phyloP scores from a whole-genome alignment of 345 rosid species.

The Cochlearia excelsa region DNA sequence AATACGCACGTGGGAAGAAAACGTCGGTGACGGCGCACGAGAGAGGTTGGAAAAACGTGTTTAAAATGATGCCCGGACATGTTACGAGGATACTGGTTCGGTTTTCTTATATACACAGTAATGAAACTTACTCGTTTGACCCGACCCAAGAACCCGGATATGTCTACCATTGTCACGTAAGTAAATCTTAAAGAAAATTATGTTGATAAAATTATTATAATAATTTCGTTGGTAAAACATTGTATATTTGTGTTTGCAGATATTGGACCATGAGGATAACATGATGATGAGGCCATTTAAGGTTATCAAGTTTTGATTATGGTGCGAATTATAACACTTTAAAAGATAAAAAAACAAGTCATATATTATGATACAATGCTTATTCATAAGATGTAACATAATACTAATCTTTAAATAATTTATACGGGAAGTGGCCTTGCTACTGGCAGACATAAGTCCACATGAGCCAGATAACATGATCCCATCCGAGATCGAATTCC shows the following conservation, averaged over 20 bases:
- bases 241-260: conserved; percentile 38
- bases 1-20: conserved; percentile 56
- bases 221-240: no score
- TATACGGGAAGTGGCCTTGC: no score
- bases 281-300: conserved; percentile 87
- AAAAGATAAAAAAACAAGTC: no score
- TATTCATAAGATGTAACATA: no score
- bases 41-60: conserved; percentile 96
- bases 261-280: conserved; percentile 88
- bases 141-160: conserved; percentile 79
- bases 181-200: conserved; percentile 14
- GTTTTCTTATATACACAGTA: conserved; percentile 66
- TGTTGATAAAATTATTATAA: no score
- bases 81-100: conserved; percentile 62
- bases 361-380: no score
- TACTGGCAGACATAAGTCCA: no score
- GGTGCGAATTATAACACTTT: no score
- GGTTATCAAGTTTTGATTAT: conserved; percentile 30
- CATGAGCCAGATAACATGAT: no score
- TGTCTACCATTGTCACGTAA: conserved; percentile 94
- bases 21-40: conserved; percentile 53
- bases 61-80: conserved; percentile 68
- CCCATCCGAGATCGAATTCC: no score
- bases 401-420: no score
- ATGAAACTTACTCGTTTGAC: conserved; percentile 64